Evolutionary conservation across 1,139 yeast genomes (phyloP).

Genomic region (Pichia sorboxylosa): DNA sequence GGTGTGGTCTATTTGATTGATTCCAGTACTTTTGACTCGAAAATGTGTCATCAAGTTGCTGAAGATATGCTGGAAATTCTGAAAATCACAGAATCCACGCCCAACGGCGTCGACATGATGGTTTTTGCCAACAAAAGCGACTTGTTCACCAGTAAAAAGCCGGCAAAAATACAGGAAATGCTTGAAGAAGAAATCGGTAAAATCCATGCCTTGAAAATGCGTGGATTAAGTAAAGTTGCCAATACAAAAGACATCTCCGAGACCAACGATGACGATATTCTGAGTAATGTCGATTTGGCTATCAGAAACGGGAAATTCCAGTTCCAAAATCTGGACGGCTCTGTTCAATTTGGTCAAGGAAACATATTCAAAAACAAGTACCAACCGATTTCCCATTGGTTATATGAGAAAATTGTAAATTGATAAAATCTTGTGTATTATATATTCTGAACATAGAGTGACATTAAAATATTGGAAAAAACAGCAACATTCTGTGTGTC

Average conservation of each 20-base stretch:
- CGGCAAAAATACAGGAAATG: conserved; percentile 41
- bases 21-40: conserved; percentile 37
- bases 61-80: conserved; percentile 45
- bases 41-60: conserved; percentile 36
- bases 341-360: conserved; percentile 60
- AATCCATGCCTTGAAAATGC: conserved; percentile 36
- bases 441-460: too few species aligned
- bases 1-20: conserved; percentile 69
- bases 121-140: conserved; percentile 79
- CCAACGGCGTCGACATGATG: conserved; percentile 57
- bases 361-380: conserved; percentile 43
- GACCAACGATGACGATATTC: conserved; percentile 29
- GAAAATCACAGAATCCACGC: conserved; percentile 44
- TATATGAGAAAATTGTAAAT: conserved; percentile 60
- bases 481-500: too few species aligned
- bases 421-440: background rate
- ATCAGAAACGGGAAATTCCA: conserved; percentile 29
- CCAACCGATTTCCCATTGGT: conserved; percentile 57
- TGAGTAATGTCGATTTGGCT: conserved; percentile 29
- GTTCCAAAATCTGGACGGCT: conserved; percentile 62
- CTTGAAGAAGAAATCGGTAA: conserved; percentile 56
- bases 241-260: conserved; percentile 22
- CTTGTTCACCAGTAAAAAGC: conserved; percentile 70
- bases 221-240: conserved; percentile 32
- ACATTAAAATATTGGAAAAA: too few species aligned